phyloP scores from a whole-genome alignment of 805 yeast species.

The Suhomyces vadensis region DNA sequence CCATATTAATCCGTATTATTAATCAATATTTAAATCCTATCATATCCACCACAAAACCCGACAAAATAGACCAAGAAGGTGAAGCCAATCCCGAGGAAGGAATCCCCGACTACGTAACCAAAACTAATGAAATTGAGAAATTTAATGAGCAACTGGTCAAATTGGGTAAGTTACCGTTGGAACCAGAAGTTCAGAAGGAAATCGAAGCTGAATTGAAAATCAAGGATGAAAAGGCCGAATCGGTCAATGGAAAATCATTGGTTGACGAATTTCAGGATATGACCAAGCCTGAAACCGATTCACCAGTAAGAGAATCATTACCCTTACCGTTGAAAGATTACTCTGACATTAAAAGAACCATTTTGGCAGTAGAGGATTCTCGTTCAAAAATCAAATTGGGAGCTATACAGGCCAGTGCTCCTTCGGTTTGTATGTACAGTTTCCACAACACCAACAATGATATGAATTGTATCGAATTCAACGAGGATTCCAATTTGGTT shows the following conservation, averaged over 20 bases:
- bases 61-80: slow-evolving; percentile 43
- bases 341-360: slow-evolving; percentile 75
- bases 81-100: slow-evolving; percentile 55
- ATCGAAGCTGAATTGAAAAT: slow-evolving; percentile 79
- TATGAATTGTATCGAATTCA: slow-evolving; percentile 82
- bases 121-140: slow-evolving; percentile 51
- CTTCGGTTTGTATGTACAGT: slow-evolving; percentile 97
- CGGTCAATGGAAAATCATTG: slow-evolving; percentile 45
- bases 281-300: slow-evolving; percentile 55
- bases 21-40: slow-evolving; percentile 74
- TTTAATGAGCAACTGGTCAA: slow-evolving; percentile 73
- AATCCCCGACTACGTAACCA: slow-evolving; percentile 45
- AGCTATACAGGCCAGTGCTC: slow-evolving; percentile 74
- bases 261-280: slow-evolving; percentile 66
- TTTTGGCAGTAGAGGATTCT: slow-evolving; percentile 77
- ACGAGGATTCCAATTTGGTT: slow-evolving; percentile 79
- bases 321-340: slow-evolving; percentile 88
- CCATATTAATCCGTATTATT: slow-evolving; percentile 77
- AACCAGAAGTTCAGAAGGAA: slow-evolving; percentile 81
- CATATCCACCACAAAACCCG: slow-evolving; percentile 44
- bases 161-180: slow-evolving; percentile 83
- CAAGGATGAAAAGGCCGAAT: slow-evolving; percentile 57
- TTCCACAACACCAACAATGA: slow-evolving; percentile 93
- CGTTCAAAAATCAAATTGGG: slow-evolving; percentile 71
- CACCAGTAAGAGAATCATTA: slow-evolving; percentile 71